Evolutionary conservation across 495 filamentous ascomycete genomes (phyloP).

Genomic region (Cryomyces minteri): DNA sequence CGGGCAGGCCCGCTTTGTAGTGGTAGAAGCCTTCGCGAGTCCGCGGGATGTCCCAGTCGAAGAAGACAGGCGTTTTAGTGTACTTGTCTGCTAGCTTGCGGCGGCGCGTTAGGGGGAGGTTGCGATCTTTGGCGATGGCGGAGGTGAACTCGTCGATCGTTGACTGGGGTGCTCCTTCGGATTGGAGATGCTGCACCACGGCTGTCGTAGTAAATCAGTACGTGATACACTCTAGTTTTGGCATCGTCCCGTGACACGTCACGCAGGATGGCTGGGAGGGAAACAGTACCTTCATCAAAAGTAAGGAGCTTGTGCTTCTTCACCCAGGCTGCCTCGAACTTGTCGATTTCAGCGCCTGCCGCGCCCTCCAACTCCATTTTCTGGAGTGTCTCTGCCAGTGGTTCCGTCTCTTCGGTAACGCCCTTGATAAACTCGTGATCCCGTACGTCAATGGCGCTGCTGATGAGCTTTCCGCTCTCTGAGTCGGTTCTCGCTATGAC

Average conservation of each 20-base stretch:
- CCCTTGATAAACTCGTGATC: constrained; percentile 96
- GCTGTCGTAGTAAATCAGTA: constrained; percentile 23
- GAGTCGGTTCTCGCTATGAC: constrained; percentile 91
- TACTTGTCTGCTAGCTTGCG: constrained; percentile 48
- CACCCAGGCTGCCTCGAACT: constrained; percentile 77
- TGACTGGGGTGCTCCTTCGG: constrained; percentile 36
- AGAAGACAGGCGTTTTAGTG: constrained; percentile 49
- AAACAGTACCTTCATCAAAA: constrained; percentile 57
- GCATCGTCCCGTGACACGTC: no score
- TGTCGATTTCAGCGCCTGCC: constrained; percentile 59
- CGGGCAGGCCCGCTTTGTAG: constrained; percentile 70
- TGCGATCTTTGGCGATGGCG: constrained; percentile 37
- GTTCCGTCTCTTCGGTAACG: constrained; percentile 50
- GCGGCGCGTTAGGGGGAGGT: constrained; percentile 59
- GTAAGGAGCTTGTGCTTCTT: constrained; percentile 71
- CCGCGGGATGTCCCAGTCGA: constrained; percentile 81
- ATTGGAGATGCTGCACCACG: constrained; percentile 51
- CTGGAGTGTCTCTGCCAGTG: constrained; percentile 78
- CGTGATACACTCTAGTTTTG: not conserved
- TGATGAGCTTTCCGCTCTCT: constrained; percentile 79
- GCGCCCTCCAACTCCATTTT: constrained; percentile 71
- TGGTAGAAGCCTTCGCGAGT: constrained; percentile 96
- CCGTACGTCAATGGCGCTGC: constrained; percentile 74
- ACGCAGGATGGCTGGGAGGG: not conserved
- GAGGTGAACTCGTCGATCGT: constrained; percentile 47